phyloP scores from a whole-genome alignment of 1,284 basidiomycete genomes.

The Cutaneotrichosporon cutaneum region DNA sequence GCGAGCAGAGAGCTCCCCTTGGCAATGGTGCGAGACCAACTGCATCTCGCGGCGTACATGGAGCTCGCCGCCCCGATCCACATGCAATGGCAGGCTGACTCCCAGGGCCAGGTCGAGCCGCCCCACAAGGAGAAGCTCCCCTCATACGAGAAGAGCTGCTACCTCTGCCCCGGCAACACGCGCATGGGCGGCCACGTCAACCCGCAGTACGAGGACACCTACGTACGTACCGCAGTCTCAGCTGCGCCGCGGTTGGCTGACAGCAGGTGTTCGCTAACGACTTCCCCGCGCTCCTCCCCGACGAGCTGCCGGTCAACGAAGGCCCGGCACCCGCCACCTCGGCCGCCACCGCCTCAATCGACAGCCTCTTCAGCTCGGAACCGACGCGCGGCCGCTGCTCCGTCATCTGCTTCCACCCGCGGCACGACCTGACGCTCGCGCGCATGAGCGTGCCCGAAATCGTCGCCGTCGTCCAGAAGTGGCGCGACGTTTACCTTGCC shows the following conservation, averaged over 20 bases:
- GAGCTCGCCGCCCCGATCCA: too few relatives aligned
- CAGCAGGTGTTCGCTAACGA: slow-evolving; percentile 71
- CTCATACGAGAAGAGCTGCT: slow-evolving; percentile 74
- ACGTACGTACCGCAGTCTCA: slow-evolving; percentile 45
- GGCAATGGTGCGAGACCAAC: too few relatives aligned
- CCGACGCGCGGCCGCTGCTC: slow-evolving; percentile 82
- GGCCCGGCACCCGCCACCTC: slow-evolving; percentile 49
- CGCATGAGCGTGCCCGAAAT: slow-evolving; percentile 66
- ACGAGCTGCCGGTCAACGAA: slow-evolving; percentile 18
- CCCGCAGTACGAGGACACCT: slow-evolving; percentile 67
- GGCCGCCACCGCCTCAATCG: slow-evolving; percentile 55
- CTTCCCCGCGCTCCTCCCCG: slow-evolving; percentile 74
- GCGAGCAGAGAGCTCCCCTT: too few relatives aligned
- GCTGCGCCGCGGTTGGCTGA: neutral
- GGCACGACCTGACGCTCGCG: slow-evolving; percentile 87
- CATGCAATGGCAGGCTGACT: too few relatives aligned
- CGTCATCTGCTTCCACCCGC: slow-evolving; percentile 85
- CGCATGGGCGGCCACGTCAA: slow-evolving; percentile 73
- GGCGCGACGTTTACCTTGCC: slow-evolving; percentile 65
- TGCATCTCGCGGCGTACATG: too few relatives aligned
- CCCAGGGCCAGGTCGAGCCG: slow-evolving; percentile 75
- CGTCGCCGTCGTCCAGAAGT: slow-evolving; percentile 68
- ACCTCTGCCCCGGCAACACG: slow-evolving; percentile 86
- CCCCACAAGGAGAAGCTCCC: slow-evolving; percentile 62
- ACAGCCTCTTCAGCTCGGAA: slow-evolving; percentile 66